These are phyloP conservation scores for Hemisphaericaspora xylanilytica DNA, from an alignment of 1,139 yeast species.

Conservation along the genomic window DNA sequence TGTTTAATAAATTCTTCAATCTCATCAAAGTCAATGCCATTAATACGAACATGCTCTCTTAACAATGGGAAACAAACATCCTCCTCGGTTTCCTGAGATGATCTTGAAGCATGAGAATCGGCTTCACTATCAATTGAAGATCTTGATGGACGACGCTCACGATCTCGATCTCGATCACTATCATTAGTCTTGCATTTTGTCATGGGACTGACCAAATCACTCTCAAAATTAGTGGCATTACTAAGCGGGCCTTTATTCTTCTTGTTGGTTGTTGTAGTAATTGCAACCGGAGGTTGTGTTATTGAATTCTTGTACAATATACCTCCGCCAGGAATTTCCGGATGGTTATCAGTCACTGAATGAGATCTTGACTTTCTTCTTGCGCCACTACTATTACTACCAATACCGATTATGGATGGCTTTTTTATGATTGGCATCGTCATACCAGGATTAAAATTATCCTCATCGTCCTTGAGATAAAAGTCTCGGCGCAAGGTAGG, in stretches of 20 bases:
- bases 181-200: conserved; percentile 34
- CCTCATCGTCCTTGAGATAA: conserved; percentile 12
- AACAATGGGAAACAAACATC: conserved; percentile 97
- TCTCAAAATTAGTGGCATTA: conserved; percentile 22
- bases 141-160: conserved; percentile 30
- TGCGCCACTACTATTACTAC: background rate
- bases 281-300: conserved; percentile 1
- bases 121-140: conserved; percentile 57
- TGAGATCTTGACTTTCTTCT: conserved; percentile 29
- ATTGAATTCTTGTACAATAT: conserved; percentile 2
- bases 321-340: background rate
- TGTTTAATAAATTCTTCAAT: conserved; percentile 71
- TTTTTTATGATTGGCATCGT: conserved; percentile 6
- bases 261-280: conserved; percentile 7
- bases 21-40: conserved; percentile 78
- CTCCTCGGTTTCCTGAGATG: conserved; percentile 86
- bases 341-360: conserved; percentile 25
- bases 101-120: conserved; percentile 69
- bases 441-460: background rate
- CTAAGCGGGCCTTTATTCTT: conserved; percentile 9
- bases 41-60: conserved; percentile 64
- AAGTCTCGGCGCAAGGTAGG: conserved; percentile 14
- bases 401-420: conserved; percentile 6
- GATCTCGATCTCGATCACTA: conserved; percentile 16
- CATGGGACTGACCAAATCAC: conserved; percentile 34